phyloP scores from a whole-genome alignment of 805 yeast species.

The Monosporozyma servazzii region DNA sequence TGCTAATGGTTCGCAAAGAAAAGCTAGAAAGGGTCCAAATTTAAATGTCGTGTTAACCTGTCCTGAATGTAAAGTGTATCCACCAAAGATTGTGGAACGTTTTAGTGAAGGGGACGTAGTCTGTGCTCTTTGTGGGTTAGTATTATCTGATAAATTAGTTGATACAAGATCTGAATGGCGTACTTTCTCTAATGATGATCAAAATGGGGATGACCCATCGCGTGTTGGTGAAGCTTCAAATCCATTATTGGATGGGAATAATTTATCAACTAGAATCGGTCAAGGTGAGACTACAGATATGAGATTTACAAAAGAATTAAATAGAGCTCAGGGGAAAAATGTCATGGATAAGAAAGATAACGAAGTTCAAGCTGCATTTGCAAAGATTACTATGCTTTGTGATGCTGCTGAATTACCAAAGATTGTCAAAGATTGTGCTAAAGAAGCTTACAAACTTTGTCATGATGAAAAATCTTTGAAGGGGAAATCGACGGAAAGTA shows the following conservation, averaged over 20 bases:
- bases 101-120: conserved; percentile 97
- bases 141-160: conserved; percentile 81
- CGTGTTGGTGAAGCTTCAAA: conserved; percentile 99
- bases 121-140: conserved; percentile 96
- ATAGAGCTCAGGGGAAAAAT: conserved; percentile 79
- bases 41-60: conserved; percentile 83
- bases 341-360: conserved; percentile 82
- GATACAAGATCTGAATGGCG: conserved; percentile 98
- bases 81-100: conserved; percentile 90
- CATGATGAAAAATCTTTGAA: conserved; percentile 77
- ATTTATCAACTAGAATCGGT: conserved; percentile 86
- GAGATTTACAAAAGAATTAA: conserved; percentile 81
- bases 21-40: conserved; percentile 51
- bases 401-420: conserved; percentile 93
- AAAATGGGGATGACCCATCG: conserved; percentile 94
- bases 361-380: conserved; percentile 79
- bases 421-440: conserved; percentile 94
- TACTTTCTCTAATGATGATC: conserved; percentile 95
- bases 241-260: conserved; percentile 84
- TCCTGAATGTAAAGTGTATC: conserved; percentile 92
- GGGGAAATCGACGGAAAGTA: conserved; percentile 86
- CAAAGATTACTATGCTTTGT: conserved; percentile 89
- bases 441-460: conserved; percentile 87
- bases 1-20: neutral
- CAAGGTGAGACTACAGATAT: conserved; percentile 80